These are phyloP conservation scores for Xerocomus minutiporus DNA, from an alignment of 1,284 basidiomycete species.

Conservation along the genomic window DNA sequence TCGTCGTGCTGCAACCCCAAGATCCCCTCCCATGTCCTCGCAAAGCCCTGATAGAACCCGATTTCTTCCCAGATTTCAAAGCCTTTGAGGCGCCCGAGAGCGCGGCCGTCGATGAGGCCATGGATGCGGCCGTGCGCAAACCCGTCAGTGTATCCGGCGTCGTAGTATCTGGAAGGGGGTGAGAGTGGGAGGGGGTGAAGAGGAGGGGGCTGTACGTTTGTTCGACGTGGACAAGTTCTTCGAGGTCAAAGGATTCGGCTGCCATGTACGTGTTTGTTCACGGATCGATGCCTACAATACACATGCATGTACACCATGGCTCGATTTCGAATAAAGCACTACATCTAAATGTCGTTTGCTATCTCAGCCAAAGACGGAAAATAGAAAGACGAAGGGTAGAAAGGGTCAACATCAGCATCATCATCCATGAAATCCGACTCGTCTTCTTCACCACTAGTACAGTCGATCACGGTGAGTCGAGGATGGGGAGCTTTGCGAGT, in stretches of 20 bases:
- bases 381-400: too few relatives aligned
- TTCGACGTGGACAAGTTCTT: conserved; percentile 65
- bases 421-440: too few relatives aligned
- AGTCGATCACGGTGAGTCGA: too few relatives aligned
- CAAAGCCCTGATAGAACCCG: conserved; percentile 87
- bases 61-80: conserved; percentile 98
- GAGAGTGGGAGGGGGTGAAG: neutral
- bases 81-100: conserved; percentile 85
- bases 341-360: too few relatives aligned
- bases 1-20: conserved; percentile 32
- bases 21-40: conserved; percentile 61
- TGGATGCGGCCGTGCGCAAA: conserved; percentile 83
- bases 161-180: conserved; percentile 63
- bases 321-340: too few relatives aligned
- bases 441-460: too few relatives aligned
- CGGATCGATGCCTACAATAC: too few relatives aligned
- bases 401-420: too few relatives aligned
- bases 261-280: neutral
- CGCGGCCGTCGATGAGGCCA: conserved; percentile 89
- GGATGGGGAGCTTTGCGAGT: too few relatives aligned
- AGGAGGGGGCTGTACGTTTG: conserved; percentile 48
- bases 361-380: too few relatives aligned
- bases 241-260: conserved; percentile 46
- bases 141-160: conserved; percentile 73
- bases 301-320: too few relatives aligned